Conservation (phyloP, 164 flowering plant species). For the Macadamia tetraphylla region DNA sequence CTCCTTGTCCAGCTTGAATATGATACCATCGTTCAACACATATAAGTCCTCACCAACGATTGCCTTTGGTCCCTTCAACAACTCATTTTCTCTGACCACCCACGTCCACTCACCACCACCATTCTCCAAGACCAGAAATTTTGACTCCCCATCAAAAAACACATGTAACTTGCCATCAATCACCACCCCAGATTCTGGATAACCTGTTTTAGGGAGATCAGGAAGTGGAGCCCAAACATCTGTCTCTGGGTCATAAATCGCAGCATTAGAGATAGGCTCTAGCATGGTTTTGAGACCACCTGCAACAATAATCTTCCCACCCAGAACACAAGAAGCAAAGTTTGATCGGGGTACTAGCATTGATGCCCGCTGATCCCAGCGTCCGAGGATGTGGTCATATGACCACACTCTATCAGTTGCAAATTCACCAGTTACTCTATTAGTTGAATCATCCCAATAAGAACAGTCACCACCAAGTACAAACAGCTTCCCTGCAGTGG, state of each 20-base stretch:
- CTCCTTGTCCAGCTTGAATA: slow-evolving; percentile 53
- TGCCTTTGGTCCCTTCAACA: slow-evolving; percentile 94
- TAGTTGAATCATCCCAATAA: slow-evolving; percentile 64
- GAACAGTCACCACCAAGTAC: slow-evolving; percentile 87
- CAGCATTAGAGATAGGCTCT: slow-evolving; percentile 79
- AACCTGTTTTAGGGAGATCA: slow-evolving; percentile 69
- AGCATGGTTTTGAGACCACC: slow-evolving; percentile 85
- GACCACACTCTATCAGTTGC: slow-evolving; percentile 95
- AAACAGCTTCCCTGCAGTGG: slow-evolving; percentile 69
- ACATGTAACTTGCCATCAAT: slow-evolving; percentile 75
- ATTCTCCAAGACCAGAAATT: slow-evolving; percentile 65
- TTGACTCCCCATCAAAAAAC: slow-evolving; percentile 75
- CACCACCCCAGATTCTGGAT: slow-evolving; percentile 75
- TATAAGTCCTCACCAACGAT: slow-evolving; percentile 63
- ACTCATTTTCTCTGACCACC: slow-evolving; percentile 53
- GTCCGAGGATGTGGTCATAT: slow-evolving; percentile 58
- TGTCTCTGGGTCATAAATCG: slow-evolving; percentile 73
- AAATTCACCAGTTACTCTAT: slow-evolving; percentile 81
- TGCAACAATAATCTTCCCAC: slow-evolving; percentile 83
- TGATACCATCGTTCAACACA: slow-evolving; percentile 67
- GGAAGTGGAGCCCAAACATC: slow-evolving; percentile 75
- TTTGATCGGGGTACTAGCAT: slow-evolving; percentile 88
- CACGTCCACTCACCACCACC: slow-evolving; percentile 39
- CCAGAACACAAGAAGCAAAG: slow-evolving; percentile 87
- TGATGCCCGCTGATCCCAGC: slow-evolving; percentile 59